phyloP scores from a whole-genome alignment of 2,329 filamentous ascomycete species.

The Sporothrix pallida region DNA sequence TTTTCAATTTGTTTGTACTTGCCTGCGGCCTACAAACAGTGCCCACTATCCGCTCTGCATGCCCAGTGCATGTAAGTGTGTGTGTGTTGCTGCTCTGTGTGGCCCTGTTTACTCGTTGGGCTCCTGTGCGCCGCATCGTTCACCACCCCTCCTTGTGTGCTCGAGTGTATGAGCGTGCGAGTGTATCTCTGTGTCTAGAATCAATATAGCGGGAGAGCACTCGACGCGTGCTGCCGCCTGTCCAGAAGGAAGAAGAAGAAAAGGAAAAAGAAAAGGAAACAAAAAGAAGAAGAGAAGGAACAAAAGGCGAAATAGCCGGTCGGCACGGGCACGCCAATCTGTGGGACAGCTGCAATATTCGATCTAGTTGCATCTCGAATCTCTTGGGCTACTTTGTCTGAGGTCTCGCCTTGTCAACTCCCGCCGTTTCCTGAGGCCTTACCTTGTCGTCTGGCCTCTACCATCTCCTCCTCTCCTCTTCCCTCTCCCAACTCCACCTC shows the following conservation, averaged over 20 bases:
- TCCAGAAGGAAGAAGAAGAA: background rate
- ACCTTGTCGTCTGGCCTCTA: background rate
- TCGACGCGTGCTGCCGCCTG: background rate
- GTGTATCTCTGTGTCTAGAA: slow-evolving; percentile 7
- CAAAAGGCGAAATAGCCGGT: slow-evolving; percentile 23
- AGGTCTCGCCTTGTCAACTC: slow-evolving; percentile 15
- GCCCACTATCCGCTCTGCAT: too few relatives aligned
- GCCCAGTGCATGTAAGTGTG: slow-evolving; percentile 16
- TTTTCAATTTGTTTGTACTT: background rate
- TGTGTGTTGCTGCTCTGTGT: background rate
- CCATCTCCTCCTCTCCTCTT: background rate
- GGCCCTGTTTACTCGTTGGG: slow-evolving; percentile 23
- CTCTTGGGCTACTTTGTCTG: background rate
- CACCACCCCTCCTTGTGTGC: slow-evolving; percentile 15
- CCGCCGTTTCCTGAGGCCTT: slow-evolving; percentile 4
- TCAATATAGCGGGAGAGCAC: slow-evolving; percentile 10
- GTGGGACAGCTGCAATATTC: slow-evolving; percentile 18
- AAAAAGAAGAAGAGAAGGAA: too few relatives aligned
- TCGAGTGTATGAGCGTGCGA: background rate
- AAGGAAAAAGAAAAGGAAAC: too few relatives aligned
- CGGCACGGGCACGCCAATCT: slow-evolving; percentile 25
- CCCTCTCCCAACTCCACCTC: background rate
- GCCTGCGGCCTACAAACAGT: background rate
- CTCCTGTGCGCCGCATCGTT: slow-evolving; percentile 13
- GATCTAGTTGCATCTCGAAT: slow-evolving; percentile 28